Percentiles rank a stretch among this genome's conserved stretches.
Conservation (phyloP, 176 grass and related monocot species). For the Eleusine indica region DNA sequence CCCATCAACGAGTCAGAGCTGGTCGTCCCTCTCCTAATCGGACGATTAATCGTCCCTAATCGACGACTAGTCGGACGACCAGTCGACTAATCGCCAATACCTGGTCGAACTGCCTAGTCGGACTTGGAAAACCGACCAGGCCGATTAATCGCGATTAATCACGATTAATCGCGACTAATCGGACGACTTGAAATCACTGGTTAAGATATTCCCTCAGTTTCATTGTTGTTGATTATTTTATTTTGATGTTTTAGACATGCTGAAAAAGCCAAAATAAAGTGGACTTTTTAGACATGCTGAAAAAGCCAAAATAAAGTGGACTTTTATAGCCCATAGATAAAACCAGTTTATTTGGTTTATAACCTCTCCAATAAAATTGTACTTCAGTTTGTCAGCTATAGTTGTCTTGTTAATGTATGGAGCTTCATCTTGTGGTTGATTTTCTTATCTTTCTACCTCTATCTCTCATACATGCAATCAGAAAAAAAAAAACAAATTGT, state of each 20-base stretch:
- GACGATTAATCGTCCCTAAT: too few species aligned
- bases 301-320: background rate
- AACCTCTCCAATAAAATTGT: background rate
- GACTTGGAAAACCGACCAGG: too few species aligned
- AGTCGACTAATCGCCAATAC: too few species aligned
- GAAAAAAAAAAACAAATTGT: background rate
- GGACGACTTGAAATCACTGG: too few species aligned
- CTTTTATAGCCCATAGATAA: background rate
- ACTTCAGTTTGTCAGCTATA: background rate
- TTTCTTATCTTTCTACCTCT: background rate
- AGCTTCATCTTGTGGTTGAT: background rate
- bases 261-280: background rate
- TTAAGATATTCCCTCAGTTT: background rate
- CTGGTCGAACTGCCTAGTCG: too few species aligned
- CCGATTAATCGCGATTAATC: too few species aligned
- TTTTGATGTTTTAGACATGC: background rate
- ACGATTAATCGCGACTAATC: too few species aligned
- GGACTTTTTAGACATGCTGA: background rate
- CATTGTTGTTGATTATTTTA: background rate
- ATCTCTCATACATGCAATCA: background rate
- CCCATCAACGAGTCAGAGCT: too few species aligned
- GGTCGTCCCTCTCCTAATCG: too few species aligned
- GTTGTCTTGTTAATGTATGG: background rate
- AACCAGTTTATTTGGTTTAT: background rate
- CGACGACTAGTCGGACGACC: too few species aligned